A percentile compares a stretch with the other conserved stretches of the same genome.
Evolutionary conservation across 1,139 yeast genomes (phyloP).

Genomic region (Citeromyces hawaiiensis): DNA sequence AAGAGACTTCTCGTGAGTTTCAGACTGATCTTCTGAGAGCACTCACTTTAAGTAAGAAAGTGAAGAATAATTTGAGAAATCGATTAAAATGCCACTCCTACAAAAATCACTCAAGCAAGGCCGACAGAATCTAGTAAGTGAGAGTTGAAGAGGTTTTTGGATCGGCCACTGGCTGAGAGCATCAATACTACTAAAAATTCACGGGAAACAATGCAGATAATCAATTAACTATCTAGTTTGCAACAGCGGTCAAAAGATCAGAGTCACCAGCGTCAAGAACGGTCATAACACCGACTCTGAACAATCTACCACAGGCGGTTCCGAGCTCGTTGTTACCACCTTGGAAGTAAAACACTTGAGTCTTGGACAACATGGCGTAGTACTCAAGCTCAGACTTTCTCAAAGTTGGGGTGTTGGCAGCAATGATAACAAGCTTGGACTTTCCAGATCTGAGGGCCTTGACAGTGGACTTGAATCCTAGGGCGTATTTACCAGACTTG

Average conservation of each 20-base stretch:
- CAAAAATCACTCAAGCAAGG: too few species aligned
- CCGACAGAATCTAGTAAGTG: too few species aligned
- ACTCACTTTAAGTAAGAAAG: too few species aligned
- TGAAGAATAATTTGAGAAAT: too few species aligned
- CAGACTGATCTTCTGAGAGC: too few species aligned
- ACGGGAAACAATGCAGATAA: too few species aligned
- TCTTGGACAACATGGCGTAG: slow-evolving; percentile 99
- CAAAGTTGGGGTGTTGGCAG: slow-evolving; percentile 99
- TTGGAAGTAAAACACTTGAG: slow-evolving; percentile 96
- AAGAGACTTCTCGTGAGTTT: too few species aligned
- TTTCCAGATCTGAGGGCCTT: slow-evolving; percentile 98
- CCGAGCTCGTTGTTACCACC: slow-evolving; percentile 99
- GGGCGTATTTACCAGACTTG: slow-evolving; percentile 99
- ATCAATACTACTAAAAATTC: too few species aligned
- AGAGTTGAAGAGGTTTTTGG: too few species aligned
- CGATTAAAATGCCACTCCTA: too few species aligned
- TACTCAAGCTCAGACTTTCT: slow-evolving; percentile 99
- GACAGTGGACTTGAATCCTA: slow-evolving; percentile 98
- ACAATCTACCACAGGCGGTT: slow-evolving; percentile 99
- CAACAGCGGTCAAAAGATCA: slow-evolving; percentile 68
- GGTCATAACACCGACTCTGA: slow-evolving; percentile 98
- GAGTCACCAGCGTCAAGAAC: slow-evolving; percentile 99
- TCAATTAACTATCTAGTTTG: slow-evolving; percentile 11
- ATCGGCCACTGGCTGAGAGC: too few species aligned
- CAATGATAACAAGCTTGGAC: slow-evolving; percentile 96